Evolutionary conservation across 768 basidiomycete genomes (phyloP).

Genomic region (Podaxis sp.): DNA sequence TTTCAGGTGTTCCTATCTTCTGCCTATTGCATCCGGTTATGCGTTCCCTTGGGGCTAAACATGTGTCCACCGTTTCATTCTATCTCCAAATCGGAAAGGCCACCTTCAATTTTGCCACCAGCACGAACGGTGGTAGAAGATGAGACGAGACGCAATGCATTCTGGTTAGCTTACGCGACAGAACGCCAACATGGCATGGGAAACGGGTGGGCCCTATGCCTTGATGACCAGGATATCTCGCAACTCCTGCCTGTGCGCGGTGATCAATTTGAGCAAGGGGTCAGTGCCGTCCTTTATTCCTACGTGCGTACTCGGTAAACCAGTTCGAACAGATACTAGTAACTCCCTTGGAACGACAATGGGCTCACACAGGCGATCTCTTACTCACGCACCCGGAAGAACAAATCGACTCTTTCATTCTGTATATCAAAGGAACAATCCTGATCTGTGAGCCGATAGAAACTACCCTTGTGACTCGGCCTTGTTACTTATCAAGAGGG

Average conservation of each 20-base stretch:
- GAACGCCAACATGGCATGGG: slow-evolving; percentile 68
- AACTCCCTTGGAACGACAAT: slow-evolving; percentile 56
- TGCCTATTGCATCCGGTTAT: slow-evolving; percentile 55
- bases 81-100: slow-evolving; percentile 55
- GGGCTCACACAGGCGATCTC: slow-evolving; percentile 62
- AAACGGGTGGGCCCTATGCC: slow-evolving; percentile 68
- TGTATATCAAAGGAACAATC: slow-evolving; percentile 70
- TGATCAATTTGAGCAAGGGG: slow-evolving; percentile 62
- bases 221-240: slow-evolving; percentile 75
- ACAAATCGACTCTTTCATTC: slow-evolving; percentile 67
- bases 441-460: slow-evolving; percentile 47
- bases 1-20: slow-evolving; percentile 59
- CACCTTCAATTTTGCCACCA: slow-evolving; percentile 58
- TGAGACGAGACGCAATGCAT: slow-evolving; percentile 69
- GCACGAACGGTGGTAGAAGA: slow-evolving; percentile 67
- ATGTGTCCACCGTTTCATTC: slow-evolving; percentile 66
- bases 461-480: background rate
- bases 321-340: slow-evolving; percentile 41
- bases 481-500: background rate
- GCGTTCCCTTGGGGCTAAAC: slow-evolving; percentile 70
- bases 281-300: slow-evolving; percentile 29
- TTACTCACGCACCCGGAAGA: slow-evolving; percentile 60
- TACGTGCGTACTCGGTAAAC: background rate
- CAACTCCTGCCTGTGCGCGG: slow-evolving; percentile 66
- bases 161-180: slow-evolving; percentile 70